Conservation (phyloP, 495 filamentous ascomycete species). For the Daldinia bambusicola region DNA sequence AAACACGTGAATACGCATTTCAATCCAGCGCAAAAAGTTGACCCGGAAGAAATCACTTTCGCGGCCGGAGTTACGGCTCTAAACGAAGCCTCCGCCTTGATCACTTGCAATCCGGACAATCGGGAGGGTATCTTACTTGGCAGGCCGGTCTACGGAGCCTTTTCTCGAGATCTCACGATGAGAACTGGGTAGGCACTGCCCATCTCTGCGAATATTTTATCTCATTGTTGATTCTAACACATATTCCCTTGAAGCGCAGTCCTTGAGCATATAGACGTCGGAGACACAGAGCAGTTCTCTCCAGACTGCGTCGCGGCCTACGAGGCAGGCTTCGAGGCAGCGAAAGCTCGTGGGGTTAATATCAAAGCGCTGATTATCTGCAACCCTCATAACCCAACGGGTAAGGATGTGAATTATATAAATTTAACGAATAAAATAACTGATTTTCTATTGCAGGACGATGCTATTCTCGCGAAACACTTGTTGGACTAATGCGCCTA, state of each 20-base stretch:
- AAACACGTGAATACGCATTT: conserved; percentile 58
- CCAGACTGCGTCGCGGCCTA: conserved; percentile 39
- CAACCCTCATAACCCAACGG: conserved; percentile 71
- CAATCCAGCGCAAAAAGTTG: conserved; percentile 51
- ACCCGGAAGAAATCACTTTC: conserved; percentile 55
- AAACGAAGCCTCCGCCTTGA: conserved; percentile 58
- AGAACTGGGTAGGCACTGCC: conserved; percentile 41
- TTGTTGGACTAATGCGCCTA: conserved; percentile 60
- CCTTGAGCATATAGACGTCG: conserved; percentile 58
- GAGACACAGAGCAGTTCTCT: conserved; percentile 58
- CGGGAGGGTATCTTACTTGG: conserved; percentile 64
- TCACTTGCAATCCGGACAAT: conserved; percentile 53
- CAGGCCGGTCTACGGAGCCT: conserved; percentile 61
- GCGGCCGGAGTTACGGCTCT: conserved; percentile 61
- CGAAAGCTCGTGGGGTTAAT: conserved; percentile 40
- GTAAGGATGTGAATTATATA: conserved; percentile 38
- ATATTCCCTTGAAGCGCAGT: conserved; percentile 42
- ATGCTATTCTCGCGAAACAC: conserved; percentile 63
- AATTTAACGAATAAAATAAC: background rate
- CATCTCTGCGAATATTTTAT: background rate
- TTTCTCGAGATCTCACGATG: conserved; percentile 47
- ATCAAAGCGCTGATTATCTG: conserved; percentile 65
- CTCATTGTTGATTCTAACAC: conserved; percentile 8
- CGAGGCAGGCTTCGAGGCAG: conserved; percentile 39
- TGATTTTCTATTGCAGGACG: conserved; percentile 36